A percentile compares a stretch with the other conserved stretches of the same genome.
These are phyloP conservation scores for Colletotrichum australisinense DNA, from an alignment of 2,329 filamentous ascomycete species.

Conservation along the genomic window DNA sequence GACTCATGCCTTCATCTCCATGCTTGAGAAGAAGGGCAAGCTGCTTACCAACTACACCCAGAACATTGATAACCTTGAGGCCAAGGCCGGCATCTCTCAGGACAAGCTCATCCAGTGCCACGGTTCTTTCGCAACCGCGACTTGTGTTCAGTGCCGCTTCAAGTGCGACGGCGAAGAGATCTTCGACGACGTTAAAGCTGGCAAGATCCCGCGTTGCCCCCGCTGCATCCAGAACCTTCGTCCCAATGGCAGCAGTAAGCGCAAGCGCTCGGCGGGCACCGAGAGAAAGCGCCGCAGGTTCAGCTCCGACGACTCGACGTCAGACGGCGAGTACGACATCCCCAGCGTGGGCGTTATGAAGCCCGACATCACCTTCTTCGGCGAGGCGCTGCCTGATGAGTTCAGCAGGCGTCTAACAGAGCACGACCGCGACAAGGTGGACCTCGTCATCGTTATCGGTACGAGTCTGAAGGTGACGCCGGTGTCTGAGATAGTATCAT, in stretches of 20 bases:
- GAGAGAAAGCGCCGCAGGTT: slow-evolving; percentile 54
- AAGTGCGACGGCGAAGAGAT: slow-evolving; percentile 81
- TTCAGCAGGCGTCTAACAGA: slow-evolving; percentile 87
- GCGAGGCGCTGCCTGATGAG: slow-evolving; percentile 85
- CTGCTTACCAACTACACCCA: slow-evolving; percentile 98
- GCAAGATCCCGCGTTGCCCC: slow-evolving; percentile 82
- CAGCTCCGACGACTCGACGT: slow-evolving; percentile 49
- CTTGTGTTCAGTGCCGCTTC: slow-evolving; percentile 84
- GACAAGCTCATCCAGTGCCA: slow-evolving; percentile 95
- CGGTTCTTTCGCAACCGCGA: slow-evolving; percentile 93
- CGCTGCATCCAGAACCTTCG: slow-evolving; percentile 71
- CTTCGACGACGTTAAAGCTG: slow-evolving; percentile 81
- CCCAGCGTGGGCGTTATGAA: slow-evolving; percentile 86
- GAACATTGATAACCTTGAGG: slow-evolving; percentile 97
- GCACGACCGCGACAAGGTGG: slow-evolving; percentile 82
- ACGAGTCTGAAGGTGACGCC: slow-evolving; percentile 96
- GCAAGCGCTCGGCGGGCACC: slow-evolving; percentile 52
- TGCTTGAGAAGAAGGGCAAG: slow-evolving; percentile 89
- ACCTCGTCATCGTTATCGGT: slow-evolving; percentile 95
- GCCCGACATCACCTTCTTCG: slow-evolving; percentile 98
- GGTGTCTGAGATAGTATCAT: slow-evolving; percentile 89
- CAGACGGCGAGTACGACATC: slow-evolving; percentile 64
- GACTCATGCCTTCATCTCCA: slow-evolving; percentile 92
- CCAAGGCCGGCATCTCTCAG: slow-evolving; percentile 82
- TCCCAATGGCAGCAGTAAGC: slow-evolving; percentile 45